These are phyloP conservation scores for Aureobasidium sp. DNA, from an alignment of 2,329 filamentous ascomycete species.

Conservation along the genomic window DNA sequence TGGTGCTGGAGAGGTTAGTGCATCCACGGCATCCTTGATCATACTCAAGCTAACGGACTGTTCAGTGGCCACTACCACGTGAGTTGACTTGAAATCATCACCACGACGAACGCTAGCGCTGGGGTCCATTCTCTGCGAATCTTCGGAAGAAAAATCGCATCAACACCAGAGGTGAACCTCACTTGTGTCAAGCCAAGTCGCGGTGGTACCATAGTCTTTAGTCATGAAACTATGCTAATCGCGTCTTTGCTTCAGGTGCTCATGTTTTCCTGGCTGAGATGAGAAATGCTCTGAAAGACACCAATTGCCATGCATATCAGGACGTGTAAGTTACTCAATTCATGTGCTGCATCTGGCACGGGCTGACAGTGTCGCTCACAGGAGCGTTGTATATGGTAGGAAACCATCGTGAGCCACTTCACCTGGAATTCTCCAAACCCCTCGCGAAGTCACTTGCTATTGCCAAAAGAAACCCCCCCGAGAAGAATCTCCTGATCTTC, in stretches of 20 bases:
- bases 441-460: neutral
- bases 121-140: neutral
- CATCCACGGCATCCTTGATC: neutral
- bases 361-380: neutral
- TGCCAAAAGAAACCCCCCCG: neutral
- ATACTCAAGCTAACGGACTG: neutral
- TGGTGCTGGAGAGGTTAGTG: slow-evolving; percentile 3
- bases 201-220: neutral
- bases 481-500: neutral
- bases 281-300: slow-evolving; percentile 9
- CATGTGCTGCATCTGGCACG: neutral
- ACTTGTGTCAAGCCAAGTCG: neutral
- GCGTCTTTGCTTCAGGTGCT: neutral
- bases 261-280: slow-evolving; percentile 12
- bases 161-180: neutral
- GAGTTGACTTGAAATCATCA: neutral
- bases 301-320: slow-evolving; percentile 4
- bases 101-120: neutral
- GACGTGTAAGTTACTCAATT: neutral
- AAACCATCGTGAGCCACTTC: slow-evolving; percentile 4
- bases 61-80: slow-evolving; percentile 1
- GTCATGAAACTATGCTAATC: neutral
- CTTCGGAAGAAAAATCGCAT: neutral
- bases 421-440: neutral
- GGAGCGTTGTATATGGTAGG: slow-evolving; percentile 11